Conservation (phyloP, 495 filamentous ascomycete species). For the Penicillium odoratum region DNA sequence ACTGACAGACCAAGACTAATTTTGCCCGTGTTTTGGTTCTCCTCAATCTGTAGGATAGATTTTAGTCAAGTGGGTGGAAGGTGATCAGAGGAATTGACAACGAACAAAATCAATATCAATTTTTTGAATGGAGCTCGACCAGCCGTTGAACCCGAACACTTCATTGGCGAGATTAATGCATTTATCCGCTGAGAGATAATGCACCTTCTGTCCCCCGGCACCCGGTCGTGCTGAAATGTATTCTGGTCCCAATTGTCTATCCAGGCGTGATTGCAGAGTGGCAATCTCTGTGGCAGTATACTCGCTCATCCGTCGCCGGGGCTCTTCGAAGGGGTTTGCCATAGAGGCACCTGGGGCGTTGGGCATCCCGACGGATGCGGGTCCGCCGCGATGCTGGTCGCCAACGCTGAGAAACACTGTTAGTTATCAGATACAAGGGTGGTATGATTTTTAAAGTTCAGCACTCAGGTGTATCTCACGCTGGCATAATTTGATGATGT, state of each 20-base stretch:
- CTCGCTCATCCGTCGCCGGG: slow-evolving; percentile 62
- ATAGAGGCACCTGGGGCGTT: slow-evolving; percentile 32
- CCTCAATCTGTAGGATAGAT: slow-evolving; percentile 55
- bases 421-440: slow-evolving; percentile 18
- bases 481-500: slow-evolving; percentile 39
- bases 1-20: slow-evolving; percentile 82
- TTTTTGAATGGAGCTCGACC: slow-evolving; percentile 87
- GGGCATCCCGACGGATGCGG: slow-evolving; percentile 39
- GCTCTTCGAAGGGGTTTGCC: slow-evolving; percentile 77
- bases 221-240: slow-evolving; percentile 86
- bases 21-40: slow-evolving; percentile 60
- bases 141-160: slow-evolving; percentile 98
- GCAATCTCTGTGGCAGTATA: slow-evolving; percentile 91
- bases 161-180: slow-evolving; percentile 95
- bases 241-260: slow-evolving; percentile 95
- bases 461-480: slow-evolving; percentile 30
- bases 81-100: neutral
- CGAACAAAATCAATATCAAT: slow-evolving; percentile 88
- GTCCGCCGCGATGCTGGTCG: slow-evolving; percentile 66
- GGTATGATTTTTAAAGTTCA: neutral
- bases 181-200: slow-evolving; percentile 91
- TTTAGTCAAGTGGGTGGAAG: neutral
- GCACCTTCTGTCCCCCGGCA: slow-evolving; percentile 76
- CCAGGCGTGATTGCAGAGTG: slow-evolving; percentile 78
- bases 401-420: slow-evolving; percentile 60